Evolutionary conservation across 2,329 filamentous ascomycete genomes (phyloP).

Genomic region (Aspergillus floridensis): DNA sequence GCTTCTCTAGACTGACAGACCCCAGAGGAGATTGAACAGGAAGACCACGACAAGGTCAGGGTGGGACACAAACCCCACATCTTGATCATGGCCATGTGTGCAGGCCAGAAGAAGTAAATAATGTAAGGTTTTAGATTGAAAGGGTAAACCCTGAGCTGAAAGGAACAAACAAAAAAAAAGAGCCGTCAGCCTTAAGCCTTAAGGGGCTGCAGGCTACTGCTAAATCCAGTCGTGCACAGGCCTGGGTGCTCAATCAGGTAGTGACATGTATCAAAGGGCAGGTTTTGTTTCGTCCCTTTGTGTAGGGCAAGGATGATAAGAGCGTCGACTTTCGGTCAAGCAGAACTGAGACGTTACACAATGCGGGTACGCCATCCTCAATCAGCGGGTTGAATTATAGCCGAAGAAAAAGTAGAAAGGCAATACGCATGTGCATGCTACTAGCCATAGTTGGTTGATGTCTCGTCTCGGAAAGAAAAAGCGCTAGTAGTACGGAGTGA

Average conservation of each 20-base stretch:
- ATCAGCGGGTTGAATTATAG: neutral
- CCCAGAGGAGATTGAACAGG: no score
- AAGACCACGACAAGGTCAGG: neutral
- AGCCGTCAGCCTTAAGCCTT: slow-evolving; percentile 39
- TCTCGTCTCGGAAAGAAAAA: neutral
- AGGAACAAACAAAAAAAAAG: slow-evolving; percentile 4
- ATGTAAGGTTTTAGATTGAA: slow-evolving; percentile 8
- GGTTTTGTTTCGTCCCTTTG: neutral
- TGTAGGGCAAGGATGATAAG: neutral
- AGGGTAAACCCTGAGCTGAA: neutral
- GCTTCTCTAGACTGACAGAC: neutral
- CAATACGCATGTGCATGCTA: neutral
- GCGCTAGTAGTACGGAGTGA: neutral
- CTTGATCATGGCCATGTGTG: neutral
- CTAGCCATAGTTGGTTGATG: neutral
- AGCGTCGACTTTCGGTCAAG: neutral
- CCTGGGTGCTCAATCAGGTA: neutral
- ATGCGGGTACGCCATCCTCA: neutral
- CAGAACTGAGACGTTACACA: neutral
- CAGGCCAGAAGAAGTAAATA: slow-evolving; percentile 3
- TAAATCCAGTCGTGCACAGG: slow-evolving; percentile 17
- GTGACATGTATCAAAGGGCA: neutral
- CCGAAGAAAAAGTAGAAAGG: neutral
- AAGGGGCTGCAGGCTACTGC: slow-evolving; percentile 29
- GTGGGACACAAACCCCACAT: neutral